These are phyloP conservation scores for Saksenaea vasiformis DNA, from an alignment of 371 early-diverging fungal species.

Conservation along the genomic window DNA sequence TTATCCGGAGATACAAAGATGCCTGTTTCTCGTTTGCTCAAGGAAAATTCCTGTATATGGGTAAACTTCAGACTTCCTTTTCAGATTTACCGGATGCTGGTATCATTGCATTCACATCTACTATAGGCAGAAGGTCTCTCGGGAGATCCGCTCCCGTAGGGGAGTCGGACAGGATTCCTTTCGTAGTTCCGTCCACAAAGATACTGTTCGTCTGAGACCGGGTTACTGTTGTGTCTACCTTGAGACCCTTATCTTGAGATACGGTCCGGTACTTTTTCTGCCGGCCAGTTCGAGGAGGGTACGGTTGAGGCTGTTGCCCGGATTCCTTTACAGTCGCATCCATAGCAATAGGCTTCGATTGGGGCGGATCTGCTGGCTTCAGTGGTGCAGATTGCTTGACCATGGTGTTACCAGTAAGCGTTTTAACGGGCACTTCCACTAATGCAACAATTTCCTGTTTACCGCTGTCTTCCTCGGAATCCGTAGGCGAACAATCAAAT, in stretches of 20 bases:
- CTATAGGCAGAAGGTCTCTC: neutral
- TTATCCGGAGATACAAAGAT: no score
- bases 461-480: neutral
- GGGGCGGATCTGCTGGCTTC: neutral
- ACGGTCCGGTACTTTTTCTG: constrained; percentile 17
- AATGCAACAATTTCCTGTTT: neutral
- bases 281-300: constrained; percentile 7
- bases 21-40: no score
- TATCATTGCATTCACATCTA: constrained; percentile 28
- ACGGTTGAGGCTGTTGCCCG: neutral
- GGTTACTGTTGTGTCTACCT: constrained; percentile 29
- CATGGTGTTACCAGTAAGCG: neutral
- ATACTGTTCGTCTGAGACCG: constrained; percentile 1
- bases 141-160: neutral
- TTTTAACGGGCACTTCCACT: neutral
- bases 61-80: constrained; percentile 7
- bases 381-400: neutral
- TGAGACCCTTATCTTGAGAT: constrained; percentile 42
- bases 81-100: constrained; percentile 31
- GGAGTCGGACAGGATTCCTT: constrained; percentile 3
- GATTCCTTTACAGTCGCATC: neutral
- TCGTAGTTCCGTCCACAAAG: neutral
- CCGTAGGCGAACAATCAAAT: neutral
- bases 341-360: neutral
- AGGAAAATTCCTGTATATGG: neutral